Evolutionary conservation across 345 rosid species (phyloP).

Genomic region (Abelmoschus esculentus): DNA sequence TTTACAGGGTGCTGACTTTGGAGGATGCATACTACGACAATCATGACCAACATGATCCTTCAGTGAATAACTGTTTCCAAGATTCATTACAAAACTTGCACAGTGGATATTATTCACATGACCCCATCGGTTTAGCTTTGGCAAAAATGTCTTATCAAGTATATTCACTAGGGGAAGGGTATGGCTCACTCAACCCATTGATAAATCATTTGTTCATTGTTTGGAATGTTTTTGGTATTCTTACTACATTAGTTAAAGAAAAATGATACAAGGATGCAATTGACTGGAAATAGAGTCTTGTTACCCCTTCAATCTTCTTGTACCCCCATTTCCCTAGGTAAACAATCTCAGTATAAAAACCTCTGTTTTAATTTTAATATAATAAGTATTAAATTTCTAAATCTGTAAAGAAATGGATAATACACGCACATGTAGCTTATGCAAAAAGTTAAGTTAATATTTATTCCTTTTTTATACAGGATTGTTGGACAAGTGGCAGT

Average conservation of each 20-base stretch:
- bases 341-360: too few species aligned
- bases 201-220: slow-evolving; percentile 5
- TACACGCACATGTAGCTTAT: neutral
- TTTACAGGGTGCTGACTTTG: slow-evolving; percentile 77
- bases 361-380: neutral
- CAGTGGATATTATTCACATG: slow-evolving; percentile 31
- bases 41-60: slow-evolving; percentile 33
- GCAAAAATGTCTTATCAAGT: slow-evolving; percentile 85
- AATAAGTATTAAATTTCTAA: slow-evolving; percentile 1
- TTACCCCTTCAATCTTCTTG: neutral
- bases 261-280: neutral
- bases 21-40: slow-evolving; percentile 76
- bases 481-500: slow-evolving; percentile 81
- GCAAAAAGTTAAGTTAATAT: neutral
- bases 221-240: slow-evolving; percentile 1
- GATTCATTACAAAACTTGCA: slow-evolving; percentile 32
- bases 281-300: neutral
- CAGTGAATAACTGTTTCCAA: slow-evolving; percentile 28
- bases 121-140: slow-evolving; percentile 66
- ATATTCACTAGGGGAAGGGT: slow-evolving; percentile 93
- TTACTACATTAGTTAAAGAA: neutral
- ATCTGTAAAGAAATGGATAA: neutral
- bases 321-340: too few species aligned
- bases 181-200: slow-evolving; percentile 22
- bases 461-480: slow-evolving; percentile 36